Percentiles rank a stretch among this genome's conserved stretches.
Conservation (phyloP, 306 rosid species). For the Cucurbita pepo region DNA sequence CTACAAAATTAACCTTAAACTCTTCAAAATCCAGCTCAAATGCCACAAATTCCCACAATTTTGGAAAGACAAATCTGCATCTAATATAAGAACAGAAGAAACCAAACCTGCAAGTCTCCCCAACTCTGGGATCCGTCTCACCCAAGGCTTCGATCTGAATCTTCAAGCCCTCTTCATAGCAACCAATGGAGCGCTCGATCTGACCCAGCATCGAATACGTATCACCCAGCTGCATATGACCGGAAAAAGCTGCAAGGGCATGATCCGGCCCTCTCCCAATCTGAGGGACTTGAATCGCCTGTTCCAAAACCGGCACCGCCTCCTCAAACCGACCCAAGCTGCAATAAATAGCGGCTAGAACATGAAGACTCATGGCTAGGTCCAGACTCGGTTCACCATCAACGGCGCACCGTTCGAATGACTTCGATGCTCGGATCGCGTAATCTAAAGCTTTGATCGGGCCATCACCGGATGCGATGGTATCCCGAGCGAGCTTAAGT, state of each 20-base stretch:
- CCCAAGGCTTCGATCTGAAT: slow-evolving; percentile 93
- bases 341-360: slow-evolving; percentile 83
- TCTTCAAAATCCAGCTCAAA: neutral
- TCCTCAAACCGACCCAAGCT: slow-evolving; percentile 89
- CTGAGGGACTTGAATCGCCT: slow-evolving; percentile 74
- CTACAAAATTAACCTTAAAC: too few relatives aligned
- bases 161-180: slow-evolving; percentile 78
- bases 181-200: slow-evolving; percentile 61
- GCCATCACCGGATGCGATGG: slow-evolving; percentile 93
- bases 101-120: slow-evolving; percentile 77
- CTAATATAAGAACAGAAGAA: neutral
- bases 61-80: neutral
- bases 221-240: slow-evolving; percentile 89
- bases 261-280: slow-evolving; percentile 56
- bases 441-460: slow-evolving; percentile 76
- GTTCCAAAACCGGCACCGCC: slow-evolving; percentile 82
- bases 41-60: neutral
- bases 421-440: slow-evolving; percentile 73
- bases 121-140: slow-evolving; percentile 88
- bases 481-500: slow-evolving; percentile 73
- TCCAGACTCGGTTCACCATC: slow-evolving; percentile 74
- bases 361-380: slow-evolving; percentile 92
- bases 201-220: slow-evolving; percentile 93
- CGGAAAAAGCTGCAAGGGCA: slow-evolving; percentile 92
- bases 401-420: slow-evolving; percentile 74